Percentiles rank a stretch among this genome's conserved stretches.
Conservation (phyloP, 73 alveolate genomes). For the Tetrahymena malaccensis region DNA sequence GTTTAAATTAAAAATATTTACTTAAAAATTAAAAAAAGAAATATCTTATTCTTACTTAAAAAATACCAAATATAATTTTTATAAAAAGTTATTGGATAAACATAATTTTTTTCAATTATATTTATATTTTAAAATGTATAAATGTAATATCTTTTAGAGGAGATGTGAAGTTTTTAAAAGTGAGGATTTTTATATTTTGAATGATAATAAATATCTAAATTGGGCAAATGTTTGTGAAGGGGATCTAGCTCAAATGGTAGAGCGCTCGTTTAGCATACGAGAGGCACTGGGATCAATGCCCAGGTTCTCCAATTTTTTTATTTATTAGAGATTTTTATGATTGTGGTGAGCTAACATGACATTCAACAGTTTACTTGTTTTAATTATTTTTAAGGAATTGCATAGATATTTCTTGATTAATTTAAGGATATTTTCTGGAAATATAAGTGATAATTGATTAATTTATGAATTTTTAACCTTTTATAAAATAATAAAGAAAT, state of each 20-base stretch:
- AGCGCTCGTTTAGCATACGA: conserved; percentile 2
- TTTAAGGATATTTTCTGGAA: background rate
- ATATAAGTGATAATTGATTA: too few species aligned
- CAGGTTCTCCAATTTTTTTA: background rate
- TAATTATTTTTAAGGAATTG: background rate
- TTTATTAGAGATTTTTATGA: background rate
- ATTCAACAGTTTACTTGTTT: background rate
- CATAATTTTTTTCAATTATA: too few species aligned
- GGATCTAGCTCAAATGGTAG: conserved; percentile 1
- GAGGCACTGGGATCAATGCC: conserved; percentile 4
- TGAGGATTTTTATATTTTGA: background rate
- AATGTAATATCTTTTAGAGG: too few species aligned
- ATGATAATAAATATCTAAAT: background rate
- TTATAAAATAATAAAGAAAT: background rate
- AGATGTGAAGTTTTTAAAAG: background rate
- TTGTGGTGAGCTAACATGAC: background rate
- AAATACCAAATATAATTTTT: too few species aligned
- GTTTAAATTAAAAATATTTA: too few species aligned
- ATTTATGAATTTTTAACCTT: too few species aligned
- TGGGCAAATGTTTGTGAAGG: background rate
- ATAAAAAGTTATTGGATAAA: too few species aligned
- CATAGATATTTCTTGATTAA: background rate
- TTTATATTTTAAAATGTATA: too few species aligned
- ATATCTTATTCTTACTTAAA: too few species aligned
- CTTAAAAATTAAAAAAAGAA: too few species aligned